Base-by-base conservation (phyloP, 768 basidiomycete species). In the Panus rudis region DNA sequence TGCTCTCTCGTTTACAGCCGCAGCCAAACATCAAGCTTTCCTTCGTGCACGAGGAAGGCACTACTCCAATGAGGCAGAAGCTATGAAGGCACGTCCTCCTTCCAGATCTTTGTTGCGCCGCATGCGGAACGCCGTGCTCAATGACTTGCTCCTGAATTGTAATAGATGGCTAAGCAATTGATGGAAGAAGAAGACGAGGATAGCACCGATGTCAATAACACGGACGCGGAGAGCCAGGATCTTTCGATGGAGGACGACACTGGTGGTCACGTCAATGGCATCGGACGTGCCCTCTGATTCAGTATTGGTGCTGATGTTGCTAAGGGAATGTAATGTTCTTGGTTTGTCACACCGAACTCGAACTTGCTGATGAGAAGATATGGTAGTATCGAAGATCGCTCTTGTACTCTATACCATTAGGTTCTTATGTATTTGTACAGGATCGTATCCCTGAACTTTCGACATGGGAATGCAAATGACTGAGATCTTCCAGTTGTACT, bases 1-100 rank as follows among this genome's bases (percentile, higher is more conserved):
- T 16, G 5, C 17, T 21, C 4, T 8, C 19, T 25, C 28, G 24
- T 25, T 32, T 24, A 13, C 50, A 92, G 89, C 88, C 46, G 81
- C 80, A 37, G 81, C 75, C 27, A 90, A 88, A 64, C 89, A 87
- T 53, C 85, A 81, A 12, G 89, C 71, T 19, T 92, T 92, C 54
- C 70, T 90, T 24, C 76, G 77, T 51, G 88, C 87, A 19, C 75
- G 89, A 19, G 85, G 84, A 42, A 71, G 85, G 43, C 90, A 92
- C 56, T 92, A 92, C 53, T 90, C 88, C 4, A 91, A 92, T 39
- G 90, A 92, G 58, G 90, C 86, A 1, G 85, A 91, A 58, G 90
- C 88, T 14, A 91, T 92, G 90, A 91, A 91, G 79, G 88, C 84
- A 62, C 35, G 62, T 37, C 34, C 32, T 21, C 14, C 3, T 17